Conservation (phyloP, 2,329 filamentous ascomycete genomes). For the Chalara sp. region DNA sequence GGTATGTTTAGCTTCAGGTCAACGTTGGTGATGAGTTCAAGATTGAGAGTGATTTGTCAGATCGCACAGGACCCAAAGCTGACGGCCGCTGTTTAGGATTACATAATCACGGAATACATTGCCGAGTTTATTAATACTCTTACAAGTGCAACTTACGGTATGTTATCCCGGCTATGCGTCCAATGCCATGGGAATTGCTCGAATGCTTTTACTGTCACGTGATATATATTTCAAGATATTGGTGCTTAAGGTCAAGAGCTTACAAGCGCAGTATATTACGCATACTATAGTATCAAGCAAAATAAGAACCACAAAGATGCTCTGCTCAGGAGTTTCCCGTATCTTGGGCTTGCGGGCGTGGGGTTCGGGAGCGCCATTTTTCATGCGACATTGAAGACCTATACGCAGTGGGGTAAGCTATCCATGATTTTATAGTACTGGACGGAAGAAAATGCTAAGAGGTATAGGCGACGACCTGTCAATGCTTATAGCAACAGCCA, state of each 20-base stretch:
- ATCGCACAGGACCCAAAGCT: too few species aligned
- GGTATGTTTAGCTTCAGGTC: too few species aligned
- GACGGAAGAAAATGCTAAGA: neutral
- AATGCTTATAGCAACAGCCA: constrained; percentile 48
- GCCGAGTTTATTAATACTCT: constrained; percentile 48
- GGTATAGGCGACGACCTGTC: constrained; percentile 45
- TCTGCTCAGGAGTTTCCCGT: constrained; percentile 28
- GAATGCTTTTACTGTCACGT: too few species aligned
- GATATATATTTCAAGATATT: too few species aligned
- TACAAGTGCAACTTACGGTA: constrained; percentile 44
- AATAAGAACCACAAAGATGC: constrained; percentile 23
- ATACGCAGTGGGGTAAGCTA: constrained; percentile 37
- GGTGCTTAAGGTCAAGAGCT: too few species aligned
- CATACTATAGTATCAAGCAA: constrained; percentile 21
- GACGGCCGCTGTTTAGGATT: constrained; percentile 35
- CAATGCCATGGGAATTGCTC: too few species aligned
- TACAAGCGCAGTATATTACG: constrained; percentile 19
- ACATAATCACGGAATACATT: constrained; percentile 42
- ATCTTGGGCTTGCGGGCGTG: constrained; percentile 35
- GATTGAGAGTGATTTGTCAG: too few species aligned
- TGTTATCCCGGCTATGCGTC: constrained; percentile 4
- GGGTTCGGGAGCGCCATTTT: constrained; percentile 35
- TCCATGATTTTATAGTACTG: neutral
- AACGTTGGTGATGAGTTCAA: too few species aligned
- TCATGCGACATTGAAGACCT: constrained; percentile 37